A percentile compares a stretch with the other conserved stretches of the same genome.
These are phyloP conservation scores for Calamus simplicifolius DNA, from an alignment of 176 grass and related monocot genomes.

Conservation along the genomic window DNA sequence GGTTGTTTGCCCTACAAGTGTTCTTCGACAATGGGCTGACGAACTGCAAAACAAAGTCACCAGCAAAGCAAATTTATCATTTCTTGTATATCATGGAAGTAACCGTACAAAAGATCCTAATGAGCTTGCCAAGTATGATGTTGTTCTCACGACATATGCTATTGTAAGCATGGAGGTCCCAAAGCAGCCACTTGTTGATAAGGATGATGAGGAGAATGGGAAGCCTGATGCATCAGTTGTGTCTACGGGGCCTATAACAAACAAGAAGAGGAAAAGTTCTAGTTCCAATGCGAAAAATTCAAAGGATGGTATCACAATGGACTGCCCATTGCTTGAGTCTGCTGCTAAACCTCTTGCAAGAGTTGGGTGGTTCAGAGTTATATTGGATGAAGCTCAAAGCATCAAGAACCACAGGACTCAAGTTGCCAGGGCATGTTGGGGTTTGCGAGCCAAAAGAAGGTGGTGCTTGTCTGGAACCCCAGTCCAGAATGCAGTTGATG, in stretches of 20 bases:
- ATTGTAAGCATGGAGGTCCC: conserved; percentile 98
- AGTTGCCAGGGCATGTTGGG: conserved; percentile 96
- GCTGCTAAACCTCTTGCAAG: conserved; percentile 70
- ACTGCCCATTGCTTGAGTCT: conserved; percentile 45
- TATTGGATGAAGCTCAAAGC: conserved; percentile 98
- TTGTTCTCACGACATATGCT: conserved; percentile 93
- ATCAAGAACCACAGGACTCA: conserved; percentile 97
- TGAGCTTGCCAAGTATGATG: conserved; percentile 93
- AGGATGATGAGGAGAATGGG: conserved; percentile 78
- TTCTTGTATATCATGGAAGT: conserved; percentile 95
- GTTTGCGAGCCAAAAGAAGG: conserved; percentile 93
- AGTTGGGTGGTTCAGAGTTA: conserved; percentile 93
- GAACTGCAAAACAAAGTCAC: conserved; percentile 88
- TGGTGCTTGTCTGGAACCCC: conserved; percentile 99
- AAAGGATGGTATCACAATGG: conserved; percentile 27
- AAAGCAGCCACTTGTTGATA: conserved; percentile 81
- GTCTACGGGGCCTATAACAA: conserved; percentile 23
- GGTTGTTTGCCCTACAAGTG: conserved; percentile 96
- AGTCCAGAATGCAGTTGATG: conserved; percentile 96
- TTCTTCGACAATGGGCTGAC: conserved; percentile 92
- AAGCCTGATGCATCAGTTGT: conserved; percentile 52
- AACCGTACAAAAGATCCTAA: conserved; percentile 72
- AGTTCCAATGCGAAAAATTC: conserved; percentile 25
- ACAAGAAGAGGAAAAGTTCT: conserved; percentile 64
- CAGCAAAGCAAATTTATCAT: conserved; percentile 72